Evolutionary conservation across 2,329 filamentous ascomycete species (phyloP).

Genomic region (Sporothrix luriei): DNA sequence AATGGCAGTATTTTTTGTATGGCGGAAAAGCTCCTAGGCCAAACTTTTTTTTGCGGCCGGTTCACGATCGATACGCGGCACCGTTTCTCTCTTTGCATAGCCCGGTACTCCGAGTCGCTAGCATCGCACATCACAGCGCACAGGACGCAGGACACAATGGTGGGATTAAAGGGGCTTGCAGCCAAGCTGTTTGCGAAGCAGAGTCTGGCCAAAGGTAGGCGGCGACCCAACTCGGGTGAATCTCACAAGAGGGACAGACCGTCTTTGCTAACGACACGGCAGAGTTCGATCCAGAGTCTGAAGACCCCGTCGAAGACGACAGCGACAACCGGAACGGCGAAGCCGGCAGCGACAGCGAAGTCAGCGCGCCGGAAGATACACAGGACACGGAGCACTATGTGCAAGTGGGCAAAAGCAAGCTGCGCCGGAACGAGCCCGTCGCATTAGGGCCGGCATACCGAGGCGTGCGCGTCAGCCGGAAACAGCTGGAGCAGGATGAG

Average conservation of each 20-base stretch:
- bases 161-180: conserved; percentile 52
- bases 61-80: background rate
- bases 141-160: conserved; percentile 48
- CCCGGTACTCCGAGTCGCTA: too few relatives aligned
- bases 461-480: conserved; percentile 73
- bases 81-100: too few relatives aligned
- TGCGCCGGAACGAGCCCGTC: conserved; percentile 71
- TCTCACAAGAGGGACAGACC: background rate
- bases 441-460: conserved; percentile 78
- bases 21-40: conserved; percentile 20
- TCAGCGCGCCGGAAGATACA: conserved; percentile 55
- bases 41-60: conserved; percentile 26
- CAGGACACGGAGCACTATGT: conserved; percentile 86
- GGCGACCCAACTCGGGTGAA: background rate
- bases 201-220: conserved; percentile 61
- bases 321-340: conserved; percentile 46
- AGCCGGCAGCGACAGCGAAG: conserved; percentile 53
- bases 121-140: too few relatives aligned
- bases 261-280: background rate
- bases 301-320: conserved; percentile 57
- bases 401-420: conserved; percentile 77
- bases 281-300: conserved; percentile 83
- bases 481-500: conserved; percentile 62
- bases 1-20: conserved; percentile 27
- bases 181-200: conserved; percentile 66